phyloP scores from a whole-genome alignment of 768 basidiomycete species.

The Hemileccinum rubropunctum region DNA sequence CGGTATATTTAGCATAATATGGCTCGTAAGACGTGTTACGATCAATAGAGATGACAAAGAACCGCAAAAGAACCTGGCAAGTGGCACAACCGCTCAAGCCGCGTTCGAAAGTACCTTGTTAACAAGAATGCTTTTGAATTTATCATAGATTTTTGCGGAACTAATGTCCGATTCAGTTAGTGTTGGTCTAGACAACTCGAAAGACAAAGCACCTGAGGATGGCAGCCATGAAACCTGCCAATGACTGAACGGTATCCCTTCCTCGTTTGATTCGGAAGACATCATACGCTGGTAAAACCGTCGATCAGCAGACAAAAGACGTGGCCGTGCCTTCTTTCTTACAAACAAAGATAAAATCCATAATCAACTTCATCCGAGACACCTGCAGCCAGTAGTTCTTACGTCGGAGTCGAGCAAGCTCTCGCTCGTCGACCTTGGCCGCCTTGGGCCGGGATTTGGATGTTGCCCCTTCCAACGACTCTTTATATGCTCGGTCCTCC shows the following conservation, averaged over 20 bases:
- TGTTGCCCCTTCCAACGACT: conserved; percentile 70
- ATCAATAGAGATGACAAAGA: neutral
- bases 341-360: conserved; percentile 92
- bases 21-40: too few species aligned
- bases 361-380: conserved; percentile 65
- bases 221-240: conserved; percentile 67
- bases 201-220: conserved; percentile 58
- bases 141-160: conserved; percentile 72
- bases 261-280: conserved; percentile 69
- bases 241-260: conserved; percentile 57
- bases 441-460: conserved; percentile 63
- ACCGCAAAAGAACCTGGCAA: too few species aligned
- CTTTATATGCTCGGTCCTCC: conserved; percentile 67
- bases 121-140: conserved; percentile 59
- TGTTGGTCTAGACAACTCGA: neutral
- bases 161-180: conserved; percentile 38
- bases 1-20: conserved; percentile 13
- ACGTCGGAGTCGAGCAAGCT: conserved; percentile 61
- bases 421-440: conserved; percentile 63
- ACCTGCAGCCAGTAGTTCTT: conserved; percentile 78
- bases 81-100: conserved; percentile 12
- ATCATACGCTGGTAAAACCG: conserved; percentile 60
- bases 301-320: conserved; percentile 6
- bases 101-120: conserved; percentile 39
- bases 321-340: conserved; percentile 29